Percentiles rank a stretch among this genome's conserved stretches.
These are phyloP conservation scores for Poa annua DNA, from an alignment of 176 grass and related monocot genomes.

Conservation along the genomic window DNA sequence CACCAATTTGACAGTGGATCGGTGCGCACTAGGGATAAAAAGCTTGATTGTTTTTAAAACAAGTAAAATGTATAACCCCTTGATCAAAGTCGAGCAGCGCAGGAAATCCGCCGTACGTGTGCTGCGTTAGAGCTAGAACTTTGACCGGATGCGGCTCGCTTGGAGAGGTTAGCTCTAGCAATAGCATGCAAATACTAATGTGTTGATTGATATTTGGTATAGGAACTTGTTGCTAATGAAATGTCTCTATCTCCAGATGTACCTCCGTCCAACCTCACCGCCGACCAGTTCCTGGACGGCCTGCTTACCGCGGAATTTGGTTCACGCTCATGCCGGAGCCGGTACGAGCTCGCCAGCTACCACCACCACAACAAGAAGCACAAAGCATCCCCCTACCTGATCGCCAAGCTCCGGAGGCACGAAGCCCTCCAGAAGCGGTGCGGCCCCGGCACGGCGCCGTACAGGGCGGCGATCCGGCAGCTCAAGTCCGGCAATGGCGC, in stretches of 20 bases:
- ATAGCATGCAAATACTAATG: no score
- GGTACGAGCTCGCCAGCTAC: conserved; percentile 39
- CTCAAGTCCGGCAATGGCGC: neutral
- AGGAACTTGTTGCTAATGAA: no score
- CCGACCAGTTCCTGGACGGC: conserved; percentile 59
- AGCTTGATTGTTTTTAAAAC: no score
- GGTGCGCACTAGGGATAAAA: no score
- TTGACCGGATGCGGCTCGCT: no score
- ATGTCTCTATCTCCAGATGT: neutral
- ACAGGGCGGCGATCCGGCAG: conserved; percentile 46
- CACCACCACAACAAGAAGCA: conserved; percentile 20
- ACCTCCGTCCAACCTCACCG: conserved; percentile 2
- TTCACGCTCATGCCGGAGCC: conserved; percentile 40
- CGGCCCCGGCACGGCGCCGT: conserved; percentile 56
- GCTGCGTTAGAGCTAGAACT: no score
- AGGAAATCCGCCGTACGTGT: no score
- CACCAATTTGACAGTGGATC: no score
- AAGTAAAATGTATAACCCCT: no score
- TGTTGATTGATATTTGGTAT: no score
- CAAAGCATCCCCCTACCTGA: conserved; percentile 51
- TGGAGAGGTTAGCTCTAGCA: no score
- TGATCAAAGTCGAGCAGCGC: no score
- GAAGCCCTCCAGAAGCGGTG: conserved; percentile 74
- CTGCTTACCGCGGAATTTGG: conserved; percentile 50
- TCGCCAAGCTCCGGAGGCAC: conserved; percentile 59